phyloP scores from a whole-genome alignment of 2,329 filamentous ascomycete genomes.

The Leptographium radiaticola region DNA sequence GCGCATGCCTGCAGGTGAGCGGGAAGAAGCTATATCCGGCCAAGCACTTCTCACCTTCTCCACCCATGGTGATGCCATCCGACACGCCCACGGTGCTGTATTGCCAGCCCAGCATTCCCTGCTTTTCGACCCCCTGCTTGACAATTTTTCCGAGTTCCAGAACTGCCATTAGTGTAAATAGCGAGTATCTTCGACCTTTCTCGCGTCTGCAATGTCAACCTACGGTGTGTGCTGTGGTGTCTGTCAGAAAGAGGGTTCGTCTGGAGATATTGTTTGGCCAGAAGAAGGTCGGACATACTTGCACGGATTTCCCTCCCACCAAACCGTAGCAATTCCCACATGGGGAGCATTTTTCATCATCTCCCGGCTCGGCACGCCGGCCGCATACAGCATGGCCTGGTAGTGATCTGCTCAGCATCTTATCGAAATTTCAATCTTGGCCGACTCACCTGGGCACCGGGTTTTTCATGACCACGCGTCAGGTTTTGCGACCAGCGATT shows the following conservation, averaged over 20 bases:
- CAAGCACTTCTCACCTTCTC: conserved; percentile 48
- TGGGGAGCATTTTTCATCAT: conserved; percentile 86
- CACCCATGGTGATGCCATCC: conserved; percentile 91
- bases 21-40: not conserved
- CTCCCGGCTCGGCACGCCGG: conserved; percentile 69
- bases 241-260: not conserved
- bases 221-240: conserved; percentile 25
- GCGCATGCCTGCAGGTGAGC: conserved; percentile 56
- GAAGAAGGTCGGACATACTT: conserved; percentile 45
- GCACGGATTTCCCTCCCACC: conserved; percentile 97
- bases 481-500: conserved; percentile 79
- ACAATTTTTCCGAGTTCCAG: conserved; percentile 79
- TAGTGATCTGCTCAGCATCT: not conserved
- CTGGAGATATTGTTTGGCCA: not conserved
- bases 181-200: not conserved
- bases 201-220: conserved; percentile 8
- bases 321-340: conserved; percentile 80
- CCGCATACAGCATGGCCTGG: conserved; percentile 91
- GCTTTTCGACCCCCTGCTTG: conserved; percentile 66
- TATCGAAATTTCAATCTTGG: conserved; percentile 3
- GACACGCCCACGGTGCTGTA: conserved; percentile 85
- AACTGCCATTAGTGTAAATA: conserved; percentile 31
- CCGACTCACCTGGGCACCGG: conserved; percentile 62
- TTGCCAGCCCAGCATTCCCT: conserved; percentile 88
- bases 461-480: conserved; percentile 78